A percentile compares a stretch with the other conserved stretches of the same genome.
phyloP scores from a whole-genome alignment of 495 filamentous ascomycete species.

The Emericellopsis terricola region DNA sequence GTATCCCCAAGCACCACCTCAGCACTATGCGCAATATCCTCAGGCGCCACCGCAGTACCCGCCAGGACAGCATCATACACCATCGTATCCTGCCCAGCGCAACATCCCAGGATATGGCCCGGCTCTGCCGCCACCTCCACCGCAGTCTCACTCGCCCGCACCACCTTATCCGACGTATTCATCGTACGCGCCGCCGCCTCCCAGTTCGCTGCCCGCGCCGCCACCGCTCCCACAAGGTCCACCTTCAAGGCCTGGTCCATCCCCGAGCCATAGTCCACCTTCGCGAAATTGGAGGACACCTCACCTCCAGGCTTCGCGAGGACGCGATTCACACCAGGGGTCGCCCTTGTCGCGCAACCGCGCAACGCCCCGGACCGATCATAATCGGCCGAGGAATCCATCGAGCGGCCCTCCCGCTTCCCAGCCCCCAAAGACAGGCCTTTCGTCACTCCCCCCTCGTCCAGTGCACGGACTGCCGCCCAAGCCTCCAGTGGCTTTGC shows the following conservation, averaged over 20 bases:
- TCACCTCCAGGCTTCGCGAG: too few species aligned
- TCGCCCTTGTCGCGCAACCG: too few species aligned
- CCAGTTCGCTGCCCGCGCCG: too few species aligned
- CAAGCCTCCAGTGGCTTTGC: too few species aligned
- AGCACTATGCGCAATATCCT: slow-evolving; percentile 6
- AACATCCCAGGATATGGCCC: slow-evolving; percentile 4
- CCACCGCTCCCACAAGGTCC: too few species aligned
- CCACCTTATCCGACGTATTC: slow-evolving; percentile 7
- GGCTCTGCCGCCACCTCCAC: slow-evolving; percentile 5
- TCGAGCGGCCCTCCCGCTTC: slow-evolving; percentile 5
- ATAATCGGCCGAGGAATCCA: too few species aligned
- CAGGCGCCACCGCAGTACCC: slow-evolving; percentile 8
- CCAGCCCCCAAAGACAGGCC: slow-evolving; percentile 6
- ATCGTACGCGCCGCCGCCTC: slow-evolving; percentile 2
- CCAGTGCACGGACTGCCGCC: neutral
- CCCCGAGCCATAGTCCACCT: too few species aligned
- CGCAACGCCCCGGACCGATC: too few species aligned
- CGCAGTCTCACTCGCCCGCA: slow-evolving; percentile 9
- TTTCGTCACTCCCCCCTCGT: neutral
- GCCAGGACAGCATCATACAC: slow-evolving; percentile 6
- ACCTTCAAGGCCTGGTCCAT: too few species aligned
- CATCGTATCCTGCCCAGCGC: slow-evolving; percentile 5
- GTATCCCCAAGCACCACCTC: slow-evolving; percentile 5
- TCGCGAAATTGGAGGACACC: too few species aligned
- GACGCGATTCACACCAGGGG: too few species aligned